Base-by-base conservation (phyloP, 768 basidiomycete genomes). In the Pleurotus cornucopiae region DNA sequence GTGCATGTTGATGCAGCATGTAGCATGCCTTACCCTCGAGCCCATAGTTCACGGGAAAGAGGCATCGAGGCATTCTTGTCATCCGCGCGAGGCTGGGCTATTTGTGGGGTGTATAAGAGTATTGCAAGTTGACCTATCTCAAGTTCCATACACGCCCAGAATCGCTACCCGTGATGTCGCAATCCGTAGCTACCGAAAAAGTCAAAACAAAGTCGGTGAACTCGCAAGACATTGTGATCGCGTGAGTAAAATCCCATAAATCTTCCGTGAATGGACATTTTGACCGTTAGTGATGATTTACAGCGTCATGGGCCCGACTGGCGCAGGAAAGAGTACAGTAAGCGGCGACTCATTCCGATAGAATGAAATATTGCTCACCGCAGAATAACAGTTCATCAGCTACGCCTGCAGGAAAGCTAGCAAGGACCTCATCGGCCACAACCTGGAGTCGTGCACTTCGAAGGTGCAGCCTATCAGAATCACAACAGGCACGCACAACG, bases 251-350 rank as follows among this genome's bases (percentile, higher is more conserved):
- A 30, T 20, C 14, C 40, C 13, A 6, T 1, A 7, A 11, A 25
- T 25, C 23, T 11, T 3, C 2, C 7, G 11, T 11, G 6, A 3
- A 34, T 34, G 11, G 7, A 9, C 0, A 25, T 5, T 25, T 34
- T 34, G 30, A 34, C 30, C 7, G 2, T 30, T 2, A 7, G 7
- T 5, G 1, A 25, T 25, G 23, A n/a, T 43, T 25, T 26, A 2
- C 23, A 57, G 56, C 20, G 40, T 57, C 2, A 57, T 57, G 56
- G 56, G 56, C 20, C 56, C 56, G 2, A 57, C 56, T 12, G 56
- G 56, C 2, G 56, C 56, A 4, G 56, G 56, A 7, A 57, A 57
- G 38, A 57, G 56, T 40, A 57, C 46, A 20, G 56, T 57, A 41
- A 16, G 56, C 1, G 12, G 46, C 6, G 21, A 21, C 20, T 44